Conservation (phyloP, 768 basidiomycete genomes). For the Jaapia argillacea region DNA sequence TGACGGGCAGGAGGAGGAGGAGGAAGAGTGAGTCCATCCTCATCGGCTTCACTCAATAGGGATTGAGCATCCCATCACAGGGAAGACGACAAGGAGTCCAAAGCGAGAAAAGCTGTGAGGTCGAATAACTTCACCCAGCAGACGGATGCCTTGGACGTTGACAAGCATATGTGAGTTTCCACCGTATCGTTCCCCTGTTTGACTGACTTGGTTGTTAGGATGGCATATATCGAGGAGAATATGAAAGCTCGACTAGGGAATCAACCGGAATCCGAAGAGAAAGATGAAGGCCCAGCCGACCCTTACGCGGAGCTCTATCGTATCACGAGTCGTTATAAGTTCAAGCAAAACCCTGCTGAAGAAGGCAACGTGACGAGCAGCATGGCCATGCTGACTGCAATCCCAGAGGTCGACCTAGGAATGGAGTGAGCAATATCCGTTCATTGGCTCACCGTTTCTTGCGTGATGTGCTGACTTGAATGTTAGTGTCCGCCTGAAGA, state of each 20-base stretch:
- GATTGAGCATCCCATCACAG: constrained; percentile 28
- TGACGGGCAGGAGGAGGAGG: constrained; percentile 55
- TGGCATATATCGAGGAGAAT: constrained; percentile 96
- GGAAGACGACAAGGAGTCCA: constrained; percentile 56
- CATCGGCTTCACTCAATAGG: not conserved
- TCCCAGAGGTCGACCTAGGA: constrained; percentile 96
- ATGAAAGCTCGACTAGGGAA: constrained; percentile 61
- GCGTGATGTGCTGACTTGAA: not conserved
- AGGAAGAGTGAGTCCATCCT: not conserved
- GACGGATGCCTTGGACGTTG: constrained; percentile 91
- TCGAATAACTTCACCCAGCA: constrained; percentile 95
- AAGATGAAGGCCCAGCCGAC: constrained; percentile 39
- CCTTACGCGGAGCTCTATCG: constrained; percentile 74
- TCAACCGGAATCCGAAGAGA: constrained; percentile 32
- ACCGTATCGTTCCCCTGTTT: not conserved
- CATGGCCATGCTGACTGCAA: constrained; percentile 92
- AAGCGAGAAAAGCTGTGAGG: constrained; percentile 64
- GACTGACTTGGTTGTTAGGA: constrained; percentile 44
- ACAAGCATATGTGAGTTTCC: constrained; percentile 86
- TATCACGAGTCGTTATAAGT: constrained; percentile 58
- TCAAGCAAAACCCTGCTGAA: constrained; percentile 40
- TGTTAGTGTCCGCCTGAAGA: constrained; percentile 76
- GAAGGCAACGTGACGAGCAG: constrained; percentile 93
- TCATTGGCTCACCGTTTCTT: constrained; percentile 2
- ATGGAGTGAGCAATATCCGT: constrained; percentile 71